Evolutionary conservation across 352 stramenopile genomes (phyloP).

Genomic region (Pythium coloratum): DNA sequence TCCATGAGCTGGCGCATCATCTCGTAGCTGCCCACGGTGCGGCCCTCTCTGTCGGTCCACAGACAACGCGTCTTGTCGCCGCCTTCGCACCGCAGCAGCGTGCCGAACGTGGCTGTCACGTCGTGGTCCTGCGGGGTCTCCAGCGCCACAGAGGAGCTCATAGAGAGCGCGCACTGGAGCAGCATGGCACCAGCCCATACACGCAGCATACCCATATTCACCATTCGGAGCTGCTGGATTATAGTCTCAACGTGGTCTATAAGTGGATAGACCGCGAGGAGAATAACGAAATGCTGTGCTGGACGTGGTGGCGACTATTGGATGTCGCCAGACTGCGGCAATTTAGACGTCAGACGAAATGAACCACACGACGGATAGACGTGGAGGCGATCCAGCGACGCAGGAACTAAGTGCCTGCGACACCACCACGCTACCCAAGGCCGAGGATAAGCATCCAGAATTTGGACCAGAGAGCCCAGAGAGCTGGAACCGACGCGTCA

Average conservation of each 20-base stretch:
- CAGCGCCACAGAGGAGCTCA: background rate
- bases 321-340: background rate
- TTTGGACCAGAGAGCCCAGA: conserved; percentile 3
- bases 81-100: conserved; percentile 47
- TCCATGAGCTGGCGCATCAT: conserved; percentile 68
- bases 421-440: background rate
- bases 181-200: conserved; percentile 14
- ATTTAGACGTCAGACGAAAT: background rate
- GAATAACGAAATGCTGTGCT: conserved; percentile 2
- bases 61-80: conserved; percentile 34
- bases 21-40: conserved; percentile 33
- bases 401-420: background rate
- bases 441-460: background rate
- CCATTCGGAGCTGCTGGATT: conserved; percentile 7
- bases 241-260: background rate
- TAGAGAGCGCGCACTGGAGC: conserved; percentile 11
- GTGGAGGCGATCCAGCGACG: conserved; percentile 2
- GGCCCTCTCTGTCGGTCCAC: conserved; percentile 50
- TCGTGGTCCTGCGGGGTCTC: background rate
- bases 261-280: background rate
- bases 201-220: conserved; percentile 11
- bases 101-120: conserved; percentile 48
- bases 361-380: background rate
- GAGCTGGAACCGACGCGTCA: conserved; percentile 7
- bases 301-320: background rate